Evolutionary conservation across 192 early-diverging fungal species (phyloP).

Genomic region (Backusella luteola): DNA sequence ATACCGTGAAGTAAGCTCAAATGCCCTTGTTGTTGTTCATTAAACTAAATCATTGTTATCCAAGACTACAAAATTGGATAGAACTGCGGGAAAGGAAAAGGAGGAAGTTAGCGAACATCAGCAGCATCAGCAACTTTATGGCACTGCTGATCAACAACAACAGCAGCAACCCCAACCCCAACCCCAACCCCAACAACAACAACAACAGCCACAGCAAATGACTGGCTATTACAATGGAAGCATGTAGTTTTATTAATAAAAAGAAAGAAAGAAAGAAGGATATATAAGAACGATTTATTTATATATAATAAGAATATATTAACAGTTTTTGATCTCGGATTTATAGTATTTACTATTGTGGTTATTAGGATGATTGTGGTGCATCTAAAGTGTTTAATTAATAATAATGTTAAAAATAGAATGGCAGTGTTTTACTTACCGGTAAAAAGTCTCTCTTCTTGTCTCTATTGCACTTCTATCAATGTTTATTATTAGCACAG

Average conservation of each 20-base stretch:
- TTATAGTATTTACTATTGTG: neutral
- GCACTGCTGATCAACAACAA: slow-evolving; percentile 13
- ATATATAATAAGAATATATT: neutral
- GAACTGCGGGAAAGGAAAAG: slow-evolving; percentile 50
- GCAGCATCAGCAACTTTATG: slow-evolving; percentile 1
- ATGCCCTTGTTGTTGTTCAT: no score
- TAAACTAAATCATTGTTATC: slow-evolving; percentile 8
- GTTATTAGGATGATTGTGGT: no score
- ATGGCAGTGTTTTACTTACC: neutral
- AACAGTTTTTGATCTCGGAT: neutral
- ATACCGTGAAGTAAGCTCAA: slow-evolving; percentile 80
- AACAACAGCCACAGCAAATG: neutral
- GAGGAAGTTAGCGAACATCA: slow-evolving; percentile 37
- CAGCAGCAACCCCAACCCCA: slow-evolving; percentile 1
- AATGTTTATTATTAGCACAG: neutral
- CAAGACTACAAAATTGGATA: slow-evolving; percentile 54
- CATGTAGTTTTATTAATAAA: slow-evolving; percentile 2
- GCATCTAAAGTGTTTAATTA: no score
- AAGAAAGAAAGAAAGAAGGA: neutral
- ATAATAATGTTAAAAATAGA: neutral
- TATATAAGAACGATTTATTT: no score
- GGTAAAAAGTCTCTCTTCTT: slow-evolving; percentile 1
- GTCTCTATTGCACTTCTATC: neutral
- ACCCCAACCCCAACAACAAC: neutral
- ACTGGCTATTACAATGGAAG: slow-evolving; percentile 6